These are phyloP conservation scores for Wickerhamiella cacticola DNA, from an alignment of 805 yeast genomes.

Conservation along the genomic window DNA sequence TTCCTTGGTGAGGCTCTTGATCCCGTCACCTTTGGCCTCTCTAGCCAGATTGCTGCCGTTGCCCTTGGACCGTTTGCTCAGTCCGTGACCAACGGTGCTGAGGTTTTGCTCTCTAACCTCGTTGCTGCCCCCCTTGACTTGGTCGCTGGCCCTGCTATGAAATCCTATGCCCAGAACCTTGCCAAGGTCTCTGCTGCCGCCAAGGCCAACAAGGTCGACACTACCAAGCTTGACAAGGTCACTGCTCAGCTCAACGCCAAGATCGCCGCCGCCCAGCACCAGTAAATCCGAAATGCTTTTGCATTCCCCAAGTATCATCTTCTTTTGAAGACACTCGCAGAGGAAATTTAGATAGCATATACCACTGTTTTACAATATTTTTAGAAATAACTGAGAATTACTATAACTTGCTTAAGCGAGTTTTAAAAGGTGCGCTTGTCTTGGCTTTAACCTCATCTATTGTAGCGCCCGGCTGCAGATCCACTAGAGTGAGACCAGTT, in stretches of 20 bases:
- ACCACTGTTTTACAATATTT: background rate
- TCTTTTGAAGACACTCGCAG: background rate
- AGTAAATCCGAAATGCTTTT: background rate
- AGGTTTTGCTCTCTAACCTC: conserved; percentile 24
- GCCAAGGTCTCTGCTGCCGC: conserved; percentile 14
- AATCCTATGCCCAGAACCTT: conserved; percentile 15
- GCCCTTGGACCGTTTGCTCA: conserved; percentile 26
- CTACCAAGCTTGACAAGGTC: conserved; percentile 7
- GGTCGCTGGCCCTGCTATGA: conserved; percentile 15
- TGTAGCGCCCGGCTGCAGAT: conserved; percentile 33
- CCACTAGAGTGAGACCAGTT: conserved; percentile 33
- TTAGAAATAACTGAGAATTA: background rate
- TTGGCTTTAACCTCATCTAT: conserved; percentile 32
- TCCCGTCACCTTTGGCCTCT: conserved; percentile 23
- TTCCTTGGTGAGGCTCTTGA: conserved; percentile 18
- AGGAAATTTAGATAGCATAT: background rate
- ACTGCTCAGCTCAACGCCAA: conserved; percentile 10
- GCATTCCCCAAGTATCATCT: background rate
- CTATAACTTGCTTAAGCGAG: background rate
- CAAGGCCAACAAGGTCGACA: conserved; percentile 16
- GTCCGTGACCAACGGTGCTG: conserved; percentile 28
- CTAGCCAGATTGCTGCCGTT: conserved; percentile 22
- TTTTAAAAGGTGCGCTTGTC: conserved; percentile 34
- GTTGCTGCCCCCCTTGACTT: conserved; percentile 20
- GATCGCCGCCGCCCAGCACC: background rate